Evolutionary conservation across 768 basidiomycete species (phyloP).

Genomic region (Neoboletus brunneissimus): DNA sequence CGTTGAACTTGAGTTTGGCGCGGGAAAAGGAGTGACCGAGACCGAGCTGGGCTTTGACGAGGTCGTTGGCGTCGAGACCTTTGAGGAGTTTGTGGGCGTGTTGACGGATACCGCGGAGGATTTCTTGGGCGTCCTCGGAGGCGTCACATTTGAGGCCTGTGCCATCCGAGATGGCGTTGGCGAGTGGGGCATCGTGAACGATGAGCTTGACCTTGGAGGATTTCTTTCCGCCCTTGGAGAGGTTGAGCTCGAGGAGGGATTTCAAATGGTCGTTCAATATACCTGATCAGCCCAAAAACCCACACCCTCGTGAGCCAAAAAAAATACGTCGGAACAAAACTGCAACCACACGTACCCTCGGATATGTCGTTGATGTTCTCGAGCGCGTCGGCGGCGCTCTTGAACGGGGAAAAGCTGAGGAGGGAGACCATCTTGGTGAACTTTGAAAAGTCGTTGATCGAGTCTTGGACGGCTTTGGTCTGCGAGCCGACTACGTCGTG

Average conservation of each 20-base stretch:
- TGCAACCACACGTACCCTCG: slow-evolving; percentile 60
- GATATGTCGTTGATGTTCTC: slow-evolving; percentile 97
- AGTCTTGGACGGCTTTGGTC: slow-evolving; percentile 75
- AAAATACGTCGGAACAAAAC: neutral
- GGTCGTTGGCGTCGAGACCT: slow-evolving; percentile 83
- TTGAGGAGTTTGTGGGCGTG: slow-evolving; percentile 89
- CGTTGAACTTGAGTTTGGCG: slow-evolving; percentile 97
- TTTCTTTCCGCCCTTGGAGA: slow-evolving; percentile 67
- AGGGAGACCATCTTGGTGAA: slow-evolving; percentile 92
- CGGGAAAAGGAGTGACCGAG: slow-evolving; percentile 97
- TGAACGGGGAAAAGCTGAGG: slow-evolving; percentile 91
- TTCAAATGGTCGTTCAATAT: slow-evolving; percentile 81
- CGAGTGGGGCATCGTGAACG: slow-evolving; percentile 74
- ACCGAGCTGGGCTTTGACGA: slow-evolving; percentile 91
- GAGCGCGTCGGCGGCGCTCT: slow-evolving; percentile 87
- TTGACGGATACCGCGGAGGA: slow-evolving; percentile 89
- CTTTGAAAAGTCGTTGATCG: slow-evolving; percentile 81
- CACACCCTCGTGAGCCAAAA: neutral
- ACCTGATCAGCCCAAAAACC: slow-evolving; percentile 43
- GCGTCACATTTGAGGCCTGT: slow-evolving; percentile 75
- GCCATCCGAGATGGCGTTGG: slow-evolving; percentile 70
- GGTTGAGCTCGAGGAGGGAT: slow-evolving; percentile 82
- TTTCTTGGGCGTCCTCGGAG: slow-evolving; percentile 75
- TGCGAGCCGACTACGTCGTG: slow-evolving; percentile 85
- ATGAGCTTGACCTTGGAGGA: slow-evolving; percentile 69